These are phyloP conservation scores for Eucalyptus cloeziana DNA, from an alignment of 345 rosid genomes.

Conservation along the genomic window DNA sequence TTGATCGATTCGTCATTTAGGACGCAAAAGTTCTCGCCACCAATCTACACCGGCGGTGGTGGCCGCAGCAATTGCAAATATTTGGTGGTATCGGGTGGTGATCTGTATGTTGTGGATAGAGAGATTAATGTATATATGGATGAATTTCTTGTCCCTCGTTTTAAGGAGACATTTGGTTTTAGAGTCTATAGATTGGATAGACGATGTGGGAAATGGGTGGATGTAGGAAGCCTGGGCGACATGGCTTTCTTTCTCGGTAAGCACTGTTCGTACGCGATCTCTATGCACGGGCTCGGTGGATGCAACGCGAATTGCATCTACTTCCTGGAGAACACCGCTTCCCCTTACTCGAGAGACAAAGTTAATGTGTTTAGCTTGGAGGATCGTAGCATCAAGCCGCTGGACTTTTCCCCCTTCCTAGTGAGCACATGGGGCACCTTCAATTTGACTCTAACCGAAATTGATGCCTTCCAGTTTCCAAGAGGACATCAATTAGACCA, in stretches of 20 bases:
- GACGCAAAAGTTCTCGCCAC: neutral
- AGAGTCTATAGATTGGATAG: conserved; percentile 20
- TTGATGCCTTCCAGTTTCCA: neutral
- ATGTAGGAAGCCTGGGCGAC: conserved; percentile 10
- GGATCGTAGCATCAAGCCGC: neutral
- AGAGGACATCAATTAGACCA: neutral
- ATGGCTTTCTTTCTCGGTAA: conserved; percentile 6
- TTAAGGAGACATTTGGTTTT: neutral
- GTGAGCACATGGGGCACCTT: neutral
- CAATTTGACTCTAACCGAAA: neutral
- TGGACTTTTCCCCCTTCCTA: neutral
- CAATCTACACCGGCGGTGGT: neutral
- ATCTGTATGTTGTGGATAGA: neutral
- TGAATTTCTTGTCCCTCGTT: neutral
- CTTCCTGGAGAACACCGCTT: neutral
- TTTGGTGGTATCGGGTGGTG: conserved; percentile 1
- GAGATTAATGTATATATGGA: neutral
- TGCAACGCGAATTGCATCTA: neutral
- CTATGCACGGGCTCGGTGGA: conserved; percentile 4
- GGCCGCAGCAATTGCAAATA: neutral
- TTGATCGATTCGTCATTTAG: neutral
- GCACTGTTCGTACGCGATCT: conserved; percentile 4
- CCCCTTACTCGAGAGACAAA: neutral
- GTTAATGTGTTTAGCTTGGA: neutral
- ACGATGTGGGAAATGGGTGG: conserved; percentile 16